Percentiles rank a stretch among this genome's conserved stretches.
phyloP scores from a whole-genome alignment of 2,329 filamentous ascomycete species.

The Phaeosphaeriaceae sp. region DNA sequence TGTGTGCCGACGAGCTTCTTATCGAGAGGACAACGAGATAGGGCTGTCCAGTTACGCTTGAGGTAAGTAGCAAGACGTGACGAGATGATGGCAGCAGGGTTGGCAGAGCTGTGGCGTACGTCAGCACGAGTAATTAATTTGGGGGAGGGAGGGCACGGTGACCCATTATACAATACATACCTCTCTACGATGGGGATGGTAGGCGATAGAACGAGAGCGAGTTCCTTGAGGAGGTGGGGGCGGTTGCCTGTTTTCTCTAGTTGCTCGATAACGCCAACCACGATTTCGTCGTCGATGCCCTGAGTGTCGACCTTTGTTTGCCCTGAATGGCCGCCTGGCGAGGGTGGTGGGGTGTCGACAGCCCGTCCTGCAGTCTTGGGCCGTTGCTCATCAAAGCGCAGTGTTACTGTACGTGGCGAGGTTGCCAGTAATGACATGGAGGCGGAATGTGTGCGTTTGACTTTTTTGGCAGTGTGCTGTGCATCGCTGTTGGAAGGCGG shows the following conservation, averaged over 20 bases:
- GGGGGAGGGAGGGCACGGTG: constrained; percentile 52
- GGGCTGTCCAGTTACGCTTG: constrained; percentile 80
- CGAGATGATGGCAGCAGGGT: constrained; percentile 92
- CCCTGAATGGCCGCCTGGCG: constrained; percentile 63
- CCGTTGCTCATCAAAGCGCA: constrained; percentile 56
- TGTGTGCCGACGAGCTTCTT: constrained; percentile 94
- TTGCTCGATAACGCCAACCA: constrained; percentile 86
- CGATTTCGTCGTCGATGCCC: constrained; percentile 92
- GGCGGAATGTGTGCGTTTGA: constrained; percentile 76
- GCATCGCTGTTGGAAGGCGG: constrained; percentile 63
- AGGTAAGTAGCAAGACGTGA: constrained; percentile 89
- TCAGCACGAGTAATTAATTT: constrained; percentile 42
- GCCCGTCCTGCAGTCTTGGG: constrained; percentile 53
- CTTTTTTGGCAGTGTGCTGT: constrained; percentile 62
- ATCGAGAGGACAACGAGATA: constrained; percentile 82
- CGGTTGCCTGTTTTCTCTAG: constrained; percentile 89
- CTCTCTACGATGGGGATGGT: constrained; percentile 86
- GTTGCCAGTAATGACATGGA: constrained; percentile 51
- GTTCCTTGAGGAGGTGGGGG: constrained; percentile 92
- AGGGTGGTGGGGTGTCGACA: constrained; percentile 79
- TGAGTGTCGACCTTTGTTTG: constrained; percentile 73
- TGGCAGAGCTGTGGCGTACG: constrained; percentile 77
- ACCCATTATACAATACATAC: no score
- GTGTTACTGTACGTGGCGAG: constrained; percentile 53
- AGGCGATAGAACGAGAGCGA: constrained; percentile 78